These are phyloP conservation scores for Sugiyamaella chiloensis DNA, from an alignment of 805 yeast species.

Conservation along the genomic window DNA sequence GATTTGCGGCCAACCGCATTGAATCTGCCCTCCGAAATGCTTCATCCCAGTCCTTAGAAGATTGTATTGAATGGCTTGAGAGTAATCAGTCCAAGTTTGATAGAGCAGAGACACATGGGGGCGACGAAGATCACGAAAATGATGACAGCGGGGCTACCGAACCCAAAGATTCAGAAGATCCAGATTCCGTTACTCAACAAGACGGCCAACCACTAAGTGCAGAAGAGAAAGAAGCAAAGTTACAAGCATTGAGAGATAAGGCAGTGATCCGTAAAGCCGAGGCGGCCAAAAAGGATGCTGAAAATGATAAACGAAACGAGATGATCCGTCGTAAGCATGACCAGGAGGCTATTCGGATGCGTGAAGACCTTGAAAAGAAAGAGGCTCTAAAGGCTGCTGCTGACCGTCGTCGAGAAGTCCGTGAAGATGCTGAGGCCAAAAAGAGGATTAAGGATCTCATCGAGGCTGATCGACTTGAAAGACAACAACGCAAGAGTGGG, in stretches of 20 bases:
- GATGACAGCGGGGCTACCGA: conserved; percentile 1
- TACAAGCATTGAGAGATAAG: conserved; percentile 30
- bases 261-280: conserved; percentile 33
- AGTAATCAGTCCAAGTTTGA: conserved; percentile 25
- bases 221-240: conserved; percentile 31
- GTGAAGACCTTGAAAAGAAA: conserved; percentile 32
- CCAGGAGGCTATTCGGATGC: conserved; percentile 27
- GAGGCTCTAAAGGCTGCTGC: conserved; percentile 33
- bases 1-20: conserved; percentile 31
- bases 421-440: conserved; percentile 32
- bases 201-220: conserved; percentile 24
- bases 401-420: conserved; percentile 29
- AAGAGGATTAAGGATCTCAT: conserved; percentile 32
- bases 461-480: conserved; percentile 35
- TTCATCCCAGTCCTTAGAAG: conserved; percentile 26
- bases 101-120: conserved; percentile 15
- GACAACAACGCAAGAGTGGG: conserved; percentile 21
- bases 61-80: conserved; percentile 35
- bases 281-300: conserved; percentile 30
- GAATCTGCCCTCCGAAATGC: conserved; percentile 30
- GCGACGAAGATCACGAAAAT: neutral
- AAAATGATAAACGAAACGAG: conserved; percentile 31
- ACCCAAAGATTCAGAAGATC: conserved; percentile 4
- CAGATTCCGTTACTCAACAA: conserved; percentile 3
- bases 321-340: conserved; percentile 29